phyloP scores from a whole-genome alignment of 1,139 yeast genomes.

The Pichia sp. region DNA sequence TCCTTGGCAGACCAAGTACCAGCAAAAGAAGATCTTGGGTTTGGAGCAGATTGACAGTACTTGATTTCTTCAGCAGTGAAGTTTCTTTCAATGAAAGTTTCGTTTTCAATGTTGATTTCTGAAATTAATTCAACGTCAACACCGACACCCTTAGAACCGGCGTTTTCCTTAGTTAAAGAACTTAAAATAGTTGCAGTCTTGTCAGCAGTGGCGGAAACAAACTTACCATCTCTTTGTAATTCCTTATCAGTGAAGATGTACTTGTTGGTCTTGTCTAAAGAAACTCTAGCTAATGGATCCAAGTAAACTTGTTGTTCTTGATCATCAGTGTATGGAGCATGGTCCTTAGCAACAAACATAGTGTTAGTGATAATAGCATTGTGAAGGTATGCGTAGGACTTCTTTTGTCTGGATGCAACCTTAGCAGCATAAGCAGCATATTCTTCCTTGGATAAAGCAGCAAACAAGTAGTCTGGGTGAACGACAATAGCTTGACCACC shows the following conservation, averaged over 20 bases:
- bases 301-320: slow-evolving; percentile 88
- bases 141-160: slow-evolving; percentile 76
- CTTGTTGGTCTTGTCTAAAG: slow-evolving; percentile 45
- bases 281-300: slow-evolving; percentile 92
- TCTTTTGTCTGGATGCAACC: slow-evolving; percentile 81
- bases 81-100: slow-evolving; percentile 88
- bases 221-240: slow-evolving; percentile 37
- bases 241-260: slow-evolving; percentile 47
- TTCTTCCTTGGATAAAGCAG: slow-evolving; percentile 68
- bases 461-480: slow-evolving; percentile 92
- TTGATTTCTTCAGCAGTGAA: slow-evolving; percentile 77
- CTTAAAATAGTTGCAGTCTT: slow-evolving; percentile 44
- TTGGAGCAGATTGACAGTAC: slow-evolving; percentile 73
- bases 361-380: slow-evolving; percentile 90
- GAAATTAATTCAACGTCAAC: slow-evolving; percentile 93
- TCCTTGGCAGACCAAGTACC: slow-evolving; percentile 99
- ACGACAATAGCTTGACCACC: slow-evolving; percentile 95
- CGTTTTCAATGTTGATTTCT: slow-evolving; percentile 78
- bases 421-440: slow-evolving; percentile 69
- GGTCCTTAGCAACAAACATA: slow-evolving; percentile 89
- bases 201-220: slow-evolving; percentile 36
- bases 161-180: slow-evolving; percentile 48
- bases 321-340: slow-evolving; percentile 88
- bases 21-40: slow-evolving; percentile 87
- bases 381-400: slow-evolving; percentile 95